Evolutionary conservation across 177 flowering plant species (phyloP), one percentile per base, ranked within the genome.

Genomic region (Vitis hybrid): DNA sequence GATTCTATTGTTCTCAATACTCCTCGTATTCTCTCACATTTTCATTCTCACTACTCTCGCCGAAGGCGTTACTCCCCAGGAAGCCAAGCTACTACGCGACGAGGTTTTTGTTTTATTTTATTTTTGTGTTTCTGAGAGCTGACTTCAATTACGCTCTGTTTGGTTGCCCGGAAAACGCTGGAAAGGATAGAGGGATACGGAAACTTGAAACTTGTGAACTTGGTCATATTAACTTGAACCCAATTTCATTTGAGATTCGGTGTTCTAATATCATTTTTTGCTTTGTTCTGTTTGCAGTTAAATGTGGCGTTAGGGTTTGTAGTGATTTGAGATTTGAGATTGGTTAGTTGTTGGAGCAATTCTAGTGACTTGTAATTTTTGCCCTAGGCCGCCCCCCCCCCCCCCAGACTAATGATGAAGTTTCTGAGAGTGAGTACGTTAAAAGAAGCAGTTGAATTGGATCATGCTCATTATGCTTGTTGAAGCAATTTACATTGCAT

Each of bases 81-180:
- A 93, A 82, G 98, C 98, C 49, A 90, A 60, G 68, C 82, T 71
- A 63, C 98, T 93, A 76, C 75, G 96, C 61, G 96, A 94, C 77
- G 97, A 92, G 95, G 99, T 93, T 29, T 54, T 54, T 53, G 7
- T 48, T 15, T 13, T 10, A 26, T 69, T 51, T 29, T 6, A 45
- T 29, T 13, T 11, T 2, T 19, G 14, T 15, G 9, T 20, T 31
- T 6, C 16, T 19, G 22, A 65, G 45, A 18, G 69, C 48, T 52
- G n/a, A 5, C 51, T 3, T 10, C 12, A 2, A 9, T 12, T 12
- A 1, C 4, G 20, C 52, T 29, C 31, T 12, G 63, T 58, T 68
- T 58, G 63, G 50, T 18, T 58, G 26, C 61, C 49, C 13, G 54
- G 62, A 59, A 59, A 59, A 3, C 10, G 15, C 13, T 11, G 5